Evolutionary conservation across 2,329 filamentous ascomycete species (phyloP), one percentile per base, ranked within the genome.

Genomic region (Hypomyces perniciosus): DNA sequence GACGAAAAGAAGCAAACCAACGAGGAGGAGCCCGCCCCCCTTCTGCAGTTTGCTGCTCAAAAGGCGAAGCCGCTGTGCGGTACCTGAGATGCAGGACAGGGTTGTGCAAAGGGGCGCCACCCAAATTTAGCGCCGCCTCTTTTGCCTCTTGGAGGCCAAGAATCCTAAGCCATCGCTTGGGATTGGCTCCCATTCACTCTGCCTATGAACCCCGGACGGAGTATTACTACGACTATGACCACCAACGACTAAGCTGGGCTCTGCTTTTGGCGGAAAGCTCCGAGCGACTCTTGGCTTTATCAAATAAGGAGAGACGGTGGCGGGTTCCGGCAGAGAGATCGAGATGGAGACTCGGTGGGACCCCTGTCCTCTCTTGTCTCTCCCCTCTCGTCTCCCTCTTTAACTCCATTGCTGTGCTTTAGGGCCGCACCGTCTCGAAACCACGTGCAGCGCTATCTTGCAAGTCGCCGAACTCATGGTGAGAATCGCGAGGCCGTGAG

Each of bases 351-450:
- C 27, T 46, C 34, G 27, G 35, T 29, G 41, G 6, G 6, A 41
- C 39, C 12, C 37, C 20, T 33, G 26, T 44, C 31, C 46, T 39
- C 38, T 58, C 52, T 52, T 44, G 38, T 48, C 44, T 50, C 44
- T 43, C 46, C 46, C 29, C 50, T 34, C 44, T 51, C 38, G 51
- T 48, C 34, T 54, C 56, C 28, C 51, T 55, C 52, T 31, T 52
- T 54, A 54, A 20, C 30, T 34, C 50, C 44, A n/a, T 45, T 30
- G 13, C 27, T 27, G 46, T 55, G 43, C 57, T 60, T 55, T 64
- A 62, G 60, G 55, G 55, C 62, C 62, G 62, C 62, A 64, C 62
- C 61, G 55, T 58, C 57, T 48, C 55, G 52, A 52, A 61, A 49
- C 61, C 61, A 63, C 61, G 61, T 63, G 61, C 50, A 47, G 34